Percentiles rank a stretch among this genome's conserved stretches.
These are phyloP conservation scores for Spizellomyces punctatus DNA, from an alignment of 192 early-diverging fungal genomes.

Conservation along the genomic window DNA sequence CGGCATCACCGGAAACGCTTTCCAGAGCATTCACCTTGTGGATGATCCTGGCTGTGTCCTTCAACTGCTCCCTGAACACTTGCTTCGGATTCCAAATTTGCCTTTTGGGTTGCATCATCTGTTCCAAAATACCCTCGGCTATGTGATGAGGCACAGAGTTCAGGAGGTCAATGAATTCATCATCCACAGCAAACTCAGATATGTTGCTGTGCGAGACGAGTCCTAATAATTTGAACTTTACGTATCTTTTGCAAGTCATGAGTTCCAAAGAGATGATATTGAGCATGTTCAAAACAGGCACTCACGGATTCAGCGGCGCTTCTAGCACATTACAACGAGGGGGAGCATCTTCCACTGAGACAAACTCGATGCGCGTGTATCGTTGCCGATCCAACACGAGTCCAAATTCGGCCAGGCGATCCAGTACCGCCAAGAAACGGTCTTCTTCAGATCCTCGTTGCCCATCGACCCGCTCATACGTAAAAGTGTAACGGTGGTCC, in stretches of 20 bases:
- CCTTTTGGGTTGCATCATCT: slow-evolving; percentile 18
- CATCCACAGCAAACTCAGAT: slow-evolving; percentile 14
- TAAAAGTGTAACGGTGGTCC: slow-evolving; percentile 23
- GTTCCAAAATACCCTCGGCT: slow-evolving; percentile 26
- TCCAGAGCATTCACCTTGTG: neutral
- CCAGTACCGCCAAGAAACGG: slow-evolving; percentile 6
- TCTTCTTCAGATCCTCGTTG: neutral
- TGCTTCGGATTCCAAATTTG: slow-evolving; percentile 29
- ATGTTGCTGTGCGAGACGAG: slow-evolving; percentile 26
- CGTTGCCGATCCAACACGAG: neutral
- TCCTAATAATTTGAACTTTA: slow-evolving; percentile 26
- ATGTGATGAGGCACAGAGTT: neutral
- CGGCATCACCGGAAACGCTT: neutral
- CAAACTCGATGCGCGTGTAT: neutral
- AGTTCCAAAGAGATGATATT: neutral
- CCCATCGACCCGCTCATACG: neutral
- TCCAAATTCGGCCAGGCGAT: slow-evolving; percentile 9
- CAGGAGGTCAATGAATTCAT: slow-evolving; percentile 28
- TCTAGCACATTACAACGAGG: slow-evolving; percentile 18
- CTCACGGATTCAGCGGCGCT: slow-evolving; percentile 19
- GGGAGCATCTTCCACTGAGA: slow-evolving; percentile 12
- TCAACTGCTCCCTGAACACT: slow-evolving; percentile 5
- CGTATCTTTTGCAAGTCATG: slow-evolving; percentile 2
- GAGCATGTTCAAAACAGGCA: neutral
- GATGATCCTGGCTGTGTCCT: neutral